Evolutionary conservation across 2,329 filamentous ascomycete species (phyloP), one percentile per base, ranked within the genome.

Genomic region (Penicillium sp.): DNA sequence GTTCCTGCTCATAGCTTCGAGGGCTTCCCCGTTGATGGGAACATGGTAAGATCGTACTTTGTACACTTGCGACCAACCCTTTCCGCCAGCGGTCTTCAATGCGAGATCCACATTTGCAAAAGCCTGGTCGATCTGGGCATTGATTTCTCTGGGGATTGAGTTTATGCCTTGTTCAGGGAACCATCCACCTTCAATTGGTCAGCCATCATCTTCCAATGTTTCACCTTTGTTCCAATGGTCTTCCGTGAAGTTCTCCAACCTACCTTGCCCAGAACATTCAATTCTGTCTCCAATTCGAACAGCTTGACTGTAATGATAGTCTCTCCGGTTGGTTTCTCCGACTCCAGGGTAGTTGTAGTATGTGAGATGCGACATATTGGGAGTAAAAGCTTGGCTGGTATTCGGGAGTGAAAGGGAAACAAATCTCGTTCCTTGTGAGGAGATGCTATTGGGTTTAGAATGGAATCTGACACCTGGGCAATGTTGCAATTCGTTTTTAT

Each of bases 81-180:
- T 77, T 11, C 32, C 14, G 32, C 32, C 32, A 14, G 32, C 32
- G 14, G 78, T 61, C 40, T 74, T 77, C 4, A 87, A 67, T 27
- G 66, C 71, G 5, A 74, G 63, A 1, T 87, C 81, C 9, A 85
- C 79, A 52, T 86, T 87, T 3, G 64, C 67, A 60, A 87, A 87
- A 0, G 83, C 81, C 49, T 77, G 74, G 46, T 80, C 78, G 44
- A 83, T 79, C 48, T 83, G 72, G 0, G 68, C 72, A 44, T 75
- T 73, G 39, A 79, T 69, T 10, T 79, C 74, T 2, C 32, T 52
- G 32, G 1, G 64, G 67, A 27, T 72, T 51, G 32, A 34, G 4
- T 34, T 34, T 34, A 34, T 34, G 7, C 32, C 32, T 34, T 34
- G 32, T 11, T 34, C 32, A 10, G 32, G 32, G 32, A 34, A 34